These are phyloP conservation scores for Colletotrichum abscissum DNA, from an alignment of 2,329 filamentous ascomycete genomes.

Conservation along the genomic window DNA sequence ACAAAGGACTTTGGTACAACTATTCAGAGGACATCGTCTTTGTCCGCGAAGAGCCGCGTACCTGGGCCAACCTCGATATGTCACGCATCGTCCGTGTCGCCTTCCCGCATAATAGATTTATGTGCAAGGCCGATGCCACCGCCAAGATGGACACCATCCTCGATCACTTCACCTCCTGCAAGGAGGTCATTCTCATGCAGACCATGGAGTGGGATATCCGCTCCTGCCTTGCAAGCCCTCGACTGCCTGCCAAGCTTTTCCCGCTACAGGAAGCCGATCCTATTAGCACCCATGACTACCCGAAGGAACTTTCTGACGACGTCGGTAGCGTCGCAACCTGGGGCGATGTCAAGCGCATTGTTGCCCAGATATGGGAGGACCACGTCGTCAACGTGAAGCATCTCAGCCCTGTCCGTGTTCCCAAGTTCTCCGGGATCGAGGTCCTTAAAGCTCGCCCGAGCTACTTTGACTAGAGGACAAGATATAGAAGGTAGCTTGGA, in stretches of 20 bases:
- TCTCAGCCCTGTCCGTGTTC: constrained; percentile 4
- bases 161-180: constrained; percentile 26
- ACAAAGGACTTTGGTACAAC: constrained; percentile 36
- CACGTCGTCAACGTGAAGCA: constrained; percentile 10
- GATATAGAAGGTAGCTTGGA: not conserved
- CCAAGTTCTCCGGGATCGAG: constrained; percentile 29
- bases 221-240: constrained; percentile 13
- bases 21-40: constrained; percentile 32
- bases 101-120: constrained; percentile 25
- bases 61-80: constrained; percentile 31
- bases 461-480: constrained; percentile 24
- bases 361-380: constrained; percentile 22
- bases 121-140: constrained; percentile 14
- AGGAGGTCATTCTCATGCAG: constrained; percentile 29
- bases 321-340: constrained; percentile 23
- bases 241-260: constrained; percentile 17
- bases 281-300: constrained; percentile 27
- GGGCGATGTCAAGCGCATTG: constrained; percentile 26
- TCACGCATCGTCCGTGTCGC: constrained; percentile 28
- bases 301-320: constrained; percentile 15
- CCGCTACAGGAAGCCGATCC: constrained; percentile 18
- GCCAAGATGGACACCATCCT: constrained; percentile 21
- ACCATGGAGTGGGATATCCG: constrained; percentile 26
- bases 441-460: constrained; percentile 21
- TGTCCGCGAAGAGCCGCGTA: constrained; percentile 9